Evolutionary conservation across 768 basidiomycete species (phyloP).

Genomic region (Leucocoprinus leucothites): DNA sequence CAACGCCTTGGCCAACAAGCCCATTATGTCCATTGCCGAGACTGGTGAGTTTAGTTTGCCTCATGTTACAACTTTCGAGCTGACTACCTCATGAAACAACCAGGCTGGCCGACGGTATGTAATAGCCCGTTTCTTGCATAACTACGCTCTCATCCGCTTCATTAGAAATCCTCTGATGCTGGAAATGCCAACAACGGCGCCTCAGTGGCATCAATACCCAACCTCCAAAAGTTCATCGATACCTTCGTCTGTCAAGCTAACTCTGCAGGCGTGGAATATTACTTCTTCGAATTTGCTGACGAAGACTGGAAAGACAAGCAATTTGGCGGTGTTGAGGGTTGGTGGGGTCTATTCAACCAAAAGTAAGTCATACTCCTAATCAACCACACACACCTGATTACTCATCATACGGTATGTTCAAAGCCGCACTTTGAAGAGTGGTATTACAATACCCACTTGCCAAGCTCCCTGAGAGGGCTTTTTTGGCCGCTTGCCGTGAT

Average conservation of each 20-base stretch:
- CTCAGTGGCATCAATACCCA: slow-evolving; percentile 54
- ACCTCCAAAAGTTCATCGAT: slow-evolving; percentile 81
- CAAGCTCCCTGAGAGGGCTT: slow-evolving; percentile 26
- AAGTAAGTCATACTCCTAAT: slow-evolving; percentile 27
- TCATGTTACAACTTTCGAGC: neutral
- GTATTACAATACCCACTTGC: slow-evolving; percentile 64
- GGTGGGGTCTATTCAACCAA: slow-evolving; percentile 46
- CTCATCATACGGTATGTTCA: neutral
- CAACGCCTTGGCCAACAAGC: slow-evolving; percentile 57
- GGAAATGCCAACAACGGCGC: slow-evolving; percentile 65
- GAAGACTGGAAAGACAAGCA: slow-evolving; percentile 75
- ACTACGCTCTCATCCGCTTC: neutral
- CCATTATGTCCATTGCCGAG: slow-evolving; percentile 90
- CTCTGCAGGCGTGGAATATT: slow-evolving; percentile 76
- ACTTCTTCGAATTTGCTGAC: slow-evolving; percentile 85
- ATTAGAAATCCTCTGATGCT: slow-evolving; percentile 55
- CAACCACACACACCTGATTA: neutral
- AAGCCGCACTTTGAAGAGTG: slow-evolving; percentile 67
- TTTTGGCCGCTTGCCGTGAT: neutral
- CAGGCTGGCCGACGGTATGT: slow-evolving; percentile 62
- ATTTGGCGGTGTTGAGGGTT: slow-evolving; percentile 79
- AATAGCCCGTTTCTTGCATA: neutral
- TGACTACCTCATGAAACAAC: neutral
- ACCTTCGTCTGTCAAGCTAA: slow-evolving; percentile 89
- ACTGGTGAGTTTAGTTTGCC: slow-evolving; percentile 47